Conservation (phyloP, 2,329 filamentous ascomycete genomes). For the Sporothrix mexicana region DNA sequence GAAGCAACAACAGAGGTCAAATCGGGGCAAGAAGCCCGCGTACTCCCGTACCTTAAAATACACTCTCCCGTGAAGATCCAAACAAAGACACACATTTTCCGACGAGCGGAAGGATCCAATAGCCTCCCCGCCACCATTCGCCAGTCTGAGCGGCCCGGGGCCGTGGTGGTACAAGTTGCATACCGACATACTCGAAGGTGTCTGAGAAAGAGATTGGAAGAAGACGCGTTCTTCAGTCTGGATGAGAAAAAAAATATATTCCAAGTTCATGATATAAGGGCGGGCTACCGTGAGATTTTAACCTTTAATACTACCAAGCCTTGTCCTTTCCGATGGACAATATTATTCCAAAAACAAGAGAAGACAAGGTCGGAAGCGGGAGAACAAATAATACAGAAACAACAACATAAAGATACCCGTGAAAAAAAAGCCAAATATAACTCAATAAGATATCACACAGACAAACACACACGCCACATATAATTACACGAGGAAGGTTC, state of each 20-base stretch:
- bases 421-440: neutral
- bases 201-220: neutral
- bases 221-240: neutral
- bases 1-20: neutral
- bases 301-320: slow-evolving; percentile 1
- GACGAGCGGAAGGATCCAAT: neutral
- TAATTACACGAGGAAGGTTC: neutral
- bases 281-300: slow-evolving; percentile 14
- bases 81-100: too few species aligned
- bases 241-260: neutral
- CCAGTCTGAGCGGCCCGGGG: too few species aligned
- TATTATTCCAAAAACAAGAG: neutral
- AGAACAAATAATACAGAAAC: neutral
- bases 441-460: slow-evolving; percentile 7
- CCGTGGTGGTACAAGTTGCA: neutral
- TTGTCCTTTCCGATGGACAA: neutral
- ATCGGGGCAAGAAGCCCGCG: neutral
- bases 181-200: neutral
- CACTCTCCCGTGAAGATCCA: neutral
- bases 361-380: neutral
- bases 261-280: neutral
- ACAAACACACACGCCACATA: neutral
- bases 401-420: neutral
- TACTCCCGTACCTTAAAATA: neutral
- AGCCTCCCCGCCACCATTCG: neutral